Evolutionary conservation across 805 yeast genomes (phyloP).

Genomic region (Cyberlindnera suaveolens): DNA sequence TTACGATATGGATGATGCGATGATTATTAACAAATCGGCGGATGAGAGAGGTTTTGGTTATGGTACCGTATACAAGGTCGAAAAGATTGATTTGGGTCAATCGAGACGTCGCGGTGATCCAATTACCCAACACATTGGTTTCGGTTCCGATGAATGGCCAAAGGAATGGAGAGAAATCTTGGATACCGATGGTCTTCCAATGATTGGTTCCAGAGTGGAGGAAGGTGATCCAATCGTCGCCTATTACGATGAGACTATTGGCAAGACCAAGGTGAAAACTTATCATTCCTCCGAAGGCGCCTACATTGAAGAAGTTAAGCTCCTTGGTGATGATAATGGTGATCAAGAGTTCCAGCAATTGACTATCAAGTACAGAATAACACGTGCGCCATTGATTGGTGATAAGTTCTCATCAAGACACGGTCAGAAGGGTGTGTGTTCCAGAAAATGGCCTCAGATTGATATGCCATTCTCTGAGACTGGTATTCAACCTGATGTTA

Average conservation of each 20-base stretch:
- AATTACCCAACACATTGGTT: slow-evolving; percentile 88
- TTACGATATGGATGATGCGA: slow-evolving; percentile 99
- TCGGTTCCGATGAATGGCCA: slow-evolving; percentile 92
- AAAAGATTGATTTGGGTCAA: slow-evolving; percentile 75
- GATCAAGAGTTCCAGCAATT: slow-evolving; percentile 78
- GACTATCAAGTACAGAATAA: slow-evolving; percentile 83
- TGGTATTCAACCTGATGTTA: slow-evolving; percentile 96
- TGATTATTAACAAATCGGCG: slow-evolving; percentile 95
- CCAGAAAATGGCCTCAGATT: slow-evolving; percentile 94
- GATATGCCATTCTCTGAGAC: slow-evolving; percentile 97
- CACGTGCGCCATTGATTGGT: slow-evolving; percentile 92
- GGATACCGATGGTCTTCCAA: slow-evolving; percentile 90
- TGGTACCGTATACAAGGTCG: slow-evolving; percentile 94
- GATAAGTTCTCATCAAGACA: slow-evolving; percentile 97
- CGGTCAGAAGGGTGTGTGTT: slow-evolving; percentile 98
- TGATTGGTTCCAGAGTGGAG: slow-evolving; percentile 78
- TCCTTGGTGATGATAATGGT: slow-evolving; percentile 73
- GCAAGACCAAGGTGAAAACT: slow-evolving; percentile 85
- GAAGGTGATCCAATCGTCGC: slow-evolving; percentile 97
- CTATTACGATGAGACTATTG: slow-evolving; percentile 82
- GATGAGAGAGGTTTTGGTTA: slow-evolving; percentile 98
- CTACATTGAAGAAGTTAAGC: slow-evolving; percentile 89
- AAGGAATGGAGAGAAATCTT: slow-evolving; percentile 81
- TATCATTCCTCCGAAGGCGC: slow-evolving; percentile 95
- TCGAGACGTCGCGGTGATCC: slow-evolving; percentile 90